Base-by-base conservation (phyloP, 1,284 basidiomycete species). In the Nidula niveotomentosa region DNA sequence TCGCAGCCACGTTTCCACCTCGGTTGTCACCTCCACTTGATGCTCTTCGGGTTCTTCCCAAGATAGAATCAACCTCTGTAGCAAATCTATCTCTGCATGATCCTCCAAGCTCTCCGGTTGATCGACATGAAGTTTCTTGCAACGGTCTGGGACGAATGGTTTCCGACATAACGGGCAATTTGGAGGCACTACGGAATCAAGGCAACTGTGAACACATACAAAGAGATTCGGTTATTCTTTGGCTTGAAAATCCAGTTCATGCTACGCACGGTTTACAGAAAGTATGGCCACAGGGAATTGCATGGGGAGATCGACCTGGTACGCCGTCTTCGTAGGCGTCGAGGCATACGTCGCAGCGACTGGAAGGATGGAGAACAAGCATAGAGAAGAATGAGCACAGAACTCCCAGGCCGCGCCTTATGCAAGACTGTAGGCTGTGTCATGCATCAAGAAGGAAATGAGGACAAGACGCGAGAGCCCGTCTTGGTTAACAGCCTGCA, bases 311-410 rank as follows among this genome's bases (percentile, higher is more conserved):
- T 61, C 77, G 75, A 39, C 72, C 68, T 36, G 74, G 66, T 34
- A 68, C 68, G 35, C 76, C 71, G 67, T 78, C 80, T 45, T 75
- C 70, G 65, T 85, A 88, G 30, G 74, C 71, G 54, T 86, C 84
- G 51, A 87, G 74, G 67, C 86, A 89, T 59, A 89, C 80, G 68
- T 89, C 86, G 72, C 87, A 89, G 58, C 76, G 76, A 64, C 85
- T 86, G 36, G 82, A 79, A 6, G 83, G 76, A 65, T 88, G 82
- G 43, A 88, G 73, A 58, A 86, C 75, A 62, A 89, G 79, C 71
- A 76, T 76, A 52, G n/a, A 13, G 18, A 23, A 47, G 45, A 41
- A 41, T 41, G 39, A 41, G 15, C 15, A 15, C 39, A 12, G 39
- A 4, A 12, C 39, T 41, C 12, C 15, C 15, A 41, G 39, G 39